phyloP scores from a whole-genome alignment of 768 basidiomycete genomes.

The Suillus decipiens region DNA sequence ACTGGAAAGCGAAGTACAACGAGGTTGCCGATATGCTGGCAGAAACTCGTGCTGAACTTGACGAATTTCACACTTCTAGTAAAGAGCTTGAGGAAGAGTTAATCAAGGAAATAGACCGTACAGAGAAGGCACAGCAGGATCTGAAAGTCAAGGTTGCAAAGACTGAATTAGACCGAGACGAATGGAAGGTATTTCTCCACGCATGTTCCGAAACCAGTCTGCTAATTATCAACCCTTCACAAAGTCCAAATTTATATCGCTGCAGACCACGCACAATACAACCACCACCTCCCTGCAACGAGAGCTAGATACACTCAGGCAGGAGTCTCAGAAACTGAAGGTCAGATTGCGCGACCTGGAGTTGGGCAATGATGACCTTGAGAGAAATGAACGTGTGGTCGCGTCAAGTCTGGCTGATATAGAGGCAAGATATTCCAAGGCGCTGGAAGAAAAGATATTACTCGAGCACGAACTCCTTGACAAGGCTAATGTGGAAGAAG shows the following conservation, averaged over 20 bases:
- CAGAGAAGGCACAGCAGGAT: conserved; percentile 83
- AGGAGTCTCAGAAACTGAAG: conserved; percentile 70
- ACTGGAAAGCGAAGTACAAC: conserved; percentile 80
- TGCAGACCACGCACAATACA: conserved; percentile 89
- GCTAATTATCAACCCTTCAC: conserved; percentile 14
- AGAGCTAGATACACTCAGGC: conserved; percentile 81
- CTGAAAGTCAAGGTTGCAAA: conserved; percentile 69
- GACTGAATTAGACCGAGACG: conserved; percentile 77
- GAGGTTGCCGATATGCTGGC: conserved; percentile 83
- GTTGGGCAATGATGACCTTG: conserved; percentile 97
- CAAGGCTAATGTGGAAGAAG: conserved; percentile 89
- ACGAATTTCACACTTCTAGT: conserved; percentile 84
- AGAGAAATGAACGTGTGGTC: conserved; percentile 89
- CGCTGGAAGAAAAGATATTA: conserved; percentile 95
- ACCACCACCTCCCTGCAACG: conserved; percentile 90
- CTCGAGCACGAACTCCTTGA: conserved; percentile 93
- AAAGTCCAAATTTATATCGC: conserved; percentile 81
- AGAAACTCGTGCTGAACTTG: conserved; percentile 83
- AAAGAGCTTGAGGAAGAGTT: conserved; percentile 93
- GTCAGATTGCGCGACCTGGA: conserved; percentile 85
- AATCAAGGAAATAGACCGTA: conserved; percentile 85
- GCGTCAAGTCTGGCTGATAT: conserved; percentile 80
- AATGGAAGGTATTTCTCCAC: conserved; percentile 79
- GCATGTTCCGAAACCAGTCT: not conserved
- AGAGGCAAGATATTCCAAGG: conserved; percentile 86